Evolutionary conservation across 805 yeast species (phyloP).

Genomic region (Lipomyces kockii): DNA sequence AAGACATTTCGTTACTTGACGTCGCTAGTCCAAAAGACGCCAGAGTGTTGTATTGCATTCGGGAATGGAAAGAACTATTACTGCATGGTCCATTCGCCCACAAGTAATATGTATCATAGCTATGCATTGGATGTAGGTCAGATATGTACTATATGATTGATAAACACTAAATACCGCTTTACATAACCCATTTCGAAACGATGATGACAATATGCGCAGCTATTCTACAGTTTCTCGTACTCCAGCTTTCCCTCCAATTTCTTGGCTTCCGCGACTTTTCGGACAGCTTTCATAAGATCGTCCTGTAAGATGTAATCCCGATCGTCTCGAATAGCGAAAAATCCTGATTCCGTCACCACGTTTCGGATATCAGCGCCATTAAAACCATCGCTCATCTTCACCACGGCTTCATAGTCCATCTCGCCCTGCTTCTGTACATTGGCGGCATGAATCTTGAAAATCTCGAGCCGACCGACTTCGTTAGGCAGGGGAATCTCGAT

Average conservation of each 20-base stretch:
- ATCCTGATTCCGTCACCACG: slow-evolving; percentile 98
- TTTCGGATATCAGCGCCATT: slow-evolving; percentile 98
- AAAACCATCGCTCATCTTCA: slow-evolving; percentile 98
- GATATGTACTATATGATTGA: neutral
- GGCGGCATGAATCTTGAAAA: slow-evolving; percentile 89
- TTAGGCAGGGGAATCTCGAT: slow-evolving; percentile 95
- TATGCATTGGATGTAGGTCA: neutral
- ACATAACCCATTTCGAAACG: neutral
- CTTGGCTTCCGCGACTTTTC: slow-evolving; percentile 96
- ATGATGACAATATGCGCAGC: neutral
- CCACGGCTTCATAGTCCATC: slow-evolving; percentile 87
- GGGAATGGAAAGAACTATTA: slow-evolving; percentile 3
- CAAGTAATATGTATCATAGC: neutral
- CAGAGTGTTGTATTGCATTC: neutral
- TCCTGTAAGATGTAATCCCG: slow-evolving; percentile 91
- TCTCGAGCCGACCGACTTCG: slow-evolving; percentile 92
- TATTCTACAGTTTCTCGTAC: slow-evolving; percentile 80
- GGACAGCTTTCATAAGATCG: slow-evolving; percentile 96
- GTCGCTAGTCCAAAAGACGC: neutral
- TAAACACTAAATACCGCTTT: neutral
- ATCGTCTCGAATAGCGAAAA: slow-evolving; percentile 96
- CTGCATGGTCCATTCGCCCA: neutral
- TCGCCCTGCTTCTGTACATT: slow-evolving; percentile 90
- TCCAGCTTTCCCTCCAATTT: slow-evolving; percentile 84
- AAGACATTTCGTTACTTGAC: neutral